Evolutionary conservation across 2,329 filamentous ascomycete species (phyloP), one percentile per base, ranked within the genome.

Genomic region (Penicillium sp.): DNA sequence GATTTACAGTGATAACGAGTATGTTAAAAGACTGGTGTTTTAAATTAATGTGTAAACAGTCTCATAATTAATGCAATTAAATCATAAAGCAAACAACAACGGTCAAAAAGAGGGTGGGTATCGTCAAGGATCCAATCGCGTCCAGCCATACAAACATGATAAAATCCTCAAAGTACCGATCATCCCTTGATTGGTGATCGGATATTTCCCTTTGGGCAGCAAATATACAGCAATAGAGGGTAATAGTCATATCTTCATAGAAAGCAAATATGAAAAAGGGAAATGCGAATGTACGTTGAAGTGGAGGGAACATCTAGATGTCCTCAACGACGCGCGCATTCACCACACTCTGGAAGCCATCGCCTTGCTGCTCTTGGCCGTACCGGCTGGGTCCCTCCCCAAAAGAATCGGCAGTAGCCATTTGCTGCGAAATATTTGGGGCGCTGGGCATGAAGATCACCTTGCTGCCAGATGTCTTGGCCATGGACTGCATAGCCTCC

Each of bases 401-500:
- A 46, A 79, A 75, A 5, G 73, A 73, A 27, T 83, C 78, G 19
- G 80, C 80, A 39, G 77, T 68, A 3, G 78, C 75, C 52, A 86
- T 71, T 58, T 83, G 77, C 54, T 76, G 73, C 63, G 80, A 80
- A 22, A 78, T 67, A 16, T 84, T 86, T 77, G 90, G 84, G 74
- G 84, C 84, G 41, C 80, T 75, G 9, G 82, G 90, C 65, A 95
- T 72, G 82, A 95, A 93, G 67, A 93, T 93, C 69, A 95, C 89
- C 79, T 96, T 96, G 76, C 82, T 85, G 77, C 92, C 96, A 48
- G 92, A 91, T 0, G 86, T 86, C 84, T 97, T 98, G 68, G 95
- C 95, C 93, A 99, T 99, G 43, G 91, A 86, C 75, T 98, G 95
- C 93, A 98, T 98, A 4, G 95, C 93, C 79, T 99, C 95, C 65